phyloP scores from a whole-genome alignment of 75 land plant species.

The Picea glauca region DNA sequence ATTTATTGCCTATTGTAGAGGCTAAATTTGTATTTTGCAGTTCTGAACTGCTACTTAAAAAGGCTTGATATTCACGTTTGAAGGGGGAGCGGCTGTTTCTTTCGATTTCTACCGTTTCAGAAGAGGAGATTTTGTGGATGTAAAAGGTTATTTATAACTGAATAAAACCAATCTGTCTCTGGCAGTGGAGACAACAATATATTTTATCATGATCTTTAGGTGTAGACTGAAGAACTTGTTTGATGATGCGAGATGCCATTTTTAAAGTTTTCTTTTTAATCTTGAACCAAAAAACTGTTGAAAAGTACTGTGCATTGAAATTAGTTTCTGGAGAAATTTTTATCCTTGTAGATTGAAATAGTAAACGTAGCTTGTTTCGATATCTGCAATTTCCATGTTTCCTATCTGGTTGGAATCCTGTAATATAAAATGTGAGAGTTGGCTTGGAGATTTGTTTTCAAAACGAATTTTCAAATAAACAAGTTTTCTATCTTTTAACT shows the following conservation, averaged over 20 bases:
- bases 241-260: not conserved
- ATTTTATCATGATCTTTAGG: not conserved
- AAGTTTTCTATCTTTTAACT: not conserved
- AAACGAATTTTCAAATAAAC: too few species aligned
- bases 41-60: not conserved
- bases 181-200: not conserved
- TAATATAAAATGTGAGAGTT: not conserved
- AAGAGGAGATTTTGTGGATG: conserved; percentile 4
- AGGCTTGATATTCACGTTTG: not conserved
- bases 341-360: not conserved
- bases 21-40: not conserved
- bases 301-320: not conserved
- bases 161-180: conserved; percentile 7
- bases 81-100: not conserved
- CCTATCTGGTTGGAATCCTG: not conserved
- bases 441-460: too few species aligned
- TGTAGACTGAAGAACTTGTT: not conserved
- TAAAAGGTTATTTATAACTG: not conserved
- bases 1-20: conserved; percentile 3
- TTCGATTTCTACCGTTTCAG: not conserved
- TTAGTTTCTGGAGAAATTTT: too few species aligned
- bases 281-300: not conserved
- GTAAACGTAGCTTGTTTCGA: not conserved
- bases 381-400: not conserved
- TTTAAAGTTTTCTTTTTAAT: not conserved